Percentiles rank a stretch among this genome's conserved stretches.
Evolutionary conservation across 768 basidiomycete genomes (phyloP).

Genomic region (Hericium alpestre): DNA sequence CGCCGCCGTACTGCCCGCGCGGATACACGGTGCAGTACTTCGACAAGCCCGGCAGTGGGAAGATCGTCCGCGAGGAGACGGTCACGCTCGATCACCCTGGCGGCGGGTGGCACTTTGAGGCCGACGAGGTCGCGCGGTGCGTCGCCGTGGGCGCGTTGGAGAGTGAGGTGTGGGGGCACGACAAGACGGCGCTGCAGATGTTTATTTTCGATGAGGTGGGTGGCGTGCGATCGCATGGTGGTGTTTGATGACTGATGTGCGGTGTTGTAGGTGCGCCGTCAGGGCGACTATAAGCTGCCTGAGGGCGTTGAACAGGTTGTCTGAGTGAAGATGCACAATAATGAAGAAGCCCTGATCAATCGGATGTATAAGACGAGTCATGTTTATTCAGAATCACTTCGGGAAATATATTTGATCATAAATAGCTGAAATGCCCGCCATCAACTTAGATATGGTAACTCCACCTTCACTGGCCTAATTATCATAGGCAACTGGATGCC

Average conservation of each 20-base stretch:
- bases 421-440: too few relatives aligned
- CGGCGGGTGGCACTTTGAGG: conserved; percentile 72
- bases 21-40: conserved; percentile 57
- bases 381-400: too few relatives aligned
- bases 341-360: not conserved
- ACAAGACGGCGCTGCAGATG: conserved; percentile 76
- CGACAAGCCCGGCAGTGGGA: conserved; percentile 33
- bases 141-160: conserved; percentile 63
- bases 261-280: conserved; percentile 43
- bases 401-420: too few relatives aligned
- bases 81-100: conserved; percentile 25
- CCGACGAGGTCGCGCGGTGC: conserved; percentile 79
- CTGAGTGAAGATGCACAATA: not conserved
- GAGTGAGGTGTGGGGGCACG: conserved; percentile 65
- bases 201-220: conserved; percentile 75
- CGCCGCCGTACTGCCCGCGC: conserved; percentile 59
- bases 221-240: not conserved
- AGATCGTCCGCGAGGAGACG: conserved; percentile 45
- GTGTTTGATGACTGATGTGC: not conserved
- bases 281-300: conserved; percentile 57
- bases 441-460: too few relatives aligned
- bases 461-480: too few relatives aligned
- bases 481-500: too few relatives aligned
- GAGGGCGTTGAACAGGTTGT: conserved; percentile 48
- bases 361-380: too few relatives aligned